These are phyloP conservation scores for Cinnamomum micranthum DNA, from an alignment of 164 flowering plant species.

Conservation along the genomic window DNA sequence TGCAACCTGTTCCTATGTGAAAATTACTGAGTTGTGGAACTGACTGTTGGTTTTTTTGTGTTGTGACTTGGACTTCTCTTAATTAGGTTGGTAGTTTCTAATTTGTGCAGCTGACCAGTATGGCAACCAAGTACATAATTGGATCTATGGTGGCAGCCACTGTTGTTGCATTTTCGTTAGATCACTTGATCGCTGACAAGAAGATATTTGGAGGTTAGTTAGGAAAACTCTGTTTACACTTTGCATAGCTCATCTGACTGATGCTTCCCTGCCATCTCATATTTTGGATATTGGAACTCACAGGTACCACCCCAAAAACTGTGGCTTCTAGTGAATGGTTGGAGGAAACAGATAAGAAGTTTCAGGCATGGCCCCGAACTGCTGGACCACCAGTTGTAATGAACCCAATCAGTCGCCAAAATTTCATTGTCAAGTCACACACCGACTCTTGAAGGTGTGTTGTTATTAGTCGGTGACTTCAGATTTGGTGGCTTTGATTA, in stretches of 20 bases:
- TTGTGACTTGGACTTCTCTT: no score
- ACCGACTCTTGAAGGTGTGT: constrained; percentile 13
- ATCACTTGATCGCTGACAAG: constrained; percentile 30
- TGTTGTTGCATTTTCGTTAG: constrained; percentile 26
- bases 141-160: constrained; percentile 28
- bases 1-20: no score
- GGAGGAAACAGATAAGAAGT: constrained; percentile 58
- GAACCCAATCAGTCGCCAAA: constrained; percentile 69
- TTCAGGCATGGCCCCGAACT: constrained; percentile 64
- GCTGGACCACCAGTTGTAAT: constrained; percentile 65
- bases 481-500: neutral
- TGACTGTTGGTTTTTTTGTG: no score
- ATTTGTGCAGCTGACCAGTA: constrained; percentile 6
- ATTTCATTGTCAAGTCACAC: constrained; percentile 42
- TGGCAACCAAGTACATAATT: constrained; percentile 34
- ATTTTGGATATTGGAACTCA: neutral
- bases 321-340: constrained; percentile 61
- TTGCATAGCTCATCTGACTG: neutral
- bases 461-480: neutral
- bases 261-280: neutral
- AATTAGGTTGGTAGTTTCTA: neutral
- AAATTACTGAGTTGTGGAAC: no score
- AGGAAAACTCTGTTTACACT: neutral
- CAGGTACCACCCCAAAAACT: constrained; percentile 79
- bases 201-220: constrained; percentile 61